These are phyloP conservation scores for Shiraia bambusicola DNA, from an alignment of 2,329 filamentous ascomycete genomes.

Conservation along the genomic window DNA sequence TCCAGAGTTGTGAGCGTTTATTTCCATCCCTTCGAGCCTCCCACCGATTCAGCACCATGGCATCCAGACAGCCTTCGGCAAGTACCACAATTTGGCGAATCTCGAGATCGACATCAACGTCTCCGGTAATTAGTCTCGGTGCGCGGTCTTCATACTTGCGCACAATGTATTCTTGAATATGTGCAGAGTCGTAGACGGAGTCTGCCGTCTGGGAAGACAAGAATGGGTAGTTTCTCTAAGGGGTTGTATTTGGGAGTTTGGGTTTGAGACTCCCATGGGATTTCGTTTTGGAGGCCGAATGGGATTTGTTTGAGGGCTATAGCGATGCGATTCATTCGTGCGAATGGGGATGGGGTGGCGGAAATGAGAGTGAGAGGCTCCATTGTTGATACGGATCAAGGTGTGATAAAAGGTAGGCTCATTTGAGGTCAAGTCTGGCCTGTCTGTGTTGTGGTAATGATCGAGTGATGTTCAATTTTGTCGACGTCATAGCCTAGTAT, in stretches of 20 bases:
- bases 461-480: too few species aligned
- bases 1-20: constrained; percentile 11
- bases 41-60: constrained; percentile 15
- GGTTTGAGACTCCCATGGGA: constrained; percentile 47
- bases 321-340: constrained; percentile 47
- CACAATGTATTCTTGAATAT: constrained; percentile 20
- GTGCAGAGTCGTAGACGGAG: constrained; percentile 19
- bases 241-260: constrained; percentile 45
- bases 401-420: too few species aligned
- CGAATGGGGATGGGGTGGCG: constrained; percentile 45
- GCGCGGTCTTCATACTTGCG: constrained; percentile 13
- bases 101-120: constrained; percentile 10
- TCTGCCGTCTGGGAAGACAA: constrained; percentile 29
- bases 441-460: too few species aligned
- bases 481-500: too few species aligned
- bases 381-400: background rate
- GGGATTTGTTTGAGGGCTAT: constrained; percentile 45
- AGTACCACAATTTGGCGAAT: constrained; percentile 18
- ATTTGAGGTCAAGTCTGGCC: too few species aligned
- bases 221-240: constrained; percentile 44
- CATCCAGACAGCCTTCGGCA: constrained; percentile 17
- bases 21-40: constrained; percentile 11
- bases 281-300: constrained; percentile 46
- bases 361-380: constrained; percentile 19
- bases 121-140: constrained; percentile 11